Conservation (phyloP, 2,329 filamentous ascomycete genomes). For the Curvularia eragrostidis region DNA sequence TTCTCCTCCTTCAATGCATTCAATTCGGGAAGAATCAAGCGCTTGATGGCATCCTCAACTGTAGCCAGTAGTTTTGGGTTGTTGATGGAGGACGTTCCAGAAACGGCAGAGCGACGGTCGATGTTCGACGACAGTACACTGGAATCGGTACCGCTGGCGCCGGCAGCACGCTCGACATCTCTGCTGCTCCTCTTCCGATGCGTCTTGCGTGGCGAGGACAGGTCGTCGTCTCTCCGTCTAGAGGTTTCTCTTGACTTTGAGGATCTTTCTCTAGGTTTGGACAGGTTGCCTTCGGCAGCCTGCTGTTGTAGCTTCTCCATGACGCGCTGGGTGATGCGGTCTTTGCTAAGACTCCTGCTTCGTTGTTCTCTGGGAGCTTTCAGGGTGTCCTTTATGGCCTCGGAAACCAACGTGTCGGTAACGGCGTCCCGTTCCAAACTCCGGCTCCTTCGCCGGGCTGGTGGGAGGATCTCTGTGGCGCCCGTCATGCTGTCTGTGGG, state of each 20-base stretch:
- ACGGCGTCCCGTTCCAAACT: slow-evolving; percentile 55
- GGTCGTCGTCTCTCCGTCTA: slow-evolving; percentile 38
- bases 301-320: slow-evolving; percentile 69
- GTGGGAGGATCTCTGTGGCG: slow-evolving; percentile 55
- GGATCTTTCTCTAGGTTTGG: slow-evolving; percentile 26
- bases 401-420: slow-evolving; percentile 25
- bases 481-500: slow-evolving; percentile 75
- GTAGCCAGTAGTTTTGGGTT: slow-evolving; percentile 90
- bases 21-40: slow-evolving; percentile 88
- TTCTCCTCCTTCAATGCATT: slow-evolving; percentile 91
- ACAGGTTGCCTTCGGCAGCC: slow-evolving; percentile 52
- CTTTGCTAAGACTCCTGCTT: slow-evolving; percentile 70
- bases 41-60: slow-evolving; percentile 89
- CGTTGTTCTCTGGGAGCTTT: slow-evolving; percentile 65
- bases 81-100: slow-evolving; percentile 75
- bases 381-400: slow-evolving; percentile 53
- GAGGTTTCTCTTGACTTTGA: slow-evolving; percentile 21
- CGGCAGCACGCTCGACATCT: slow-evolving; percentile 56
- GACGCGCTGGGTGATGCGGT: slow-evolving; percentile 71
- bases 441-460: slow-evolving; percentile 58
- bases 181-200: slow-evolving; percentile 53
- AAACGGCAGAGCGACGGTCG: slow-evolving; percentile 61
- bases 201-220: slow-evolving; percentile 42
- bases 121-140: slow-evolving; percentile 67
- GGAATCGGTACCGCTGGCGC: slow-evolving; percentile 63